phyloP scores from a whole-genome alignment of 345 rosid species.

The Lepidium didymum region DNA sequence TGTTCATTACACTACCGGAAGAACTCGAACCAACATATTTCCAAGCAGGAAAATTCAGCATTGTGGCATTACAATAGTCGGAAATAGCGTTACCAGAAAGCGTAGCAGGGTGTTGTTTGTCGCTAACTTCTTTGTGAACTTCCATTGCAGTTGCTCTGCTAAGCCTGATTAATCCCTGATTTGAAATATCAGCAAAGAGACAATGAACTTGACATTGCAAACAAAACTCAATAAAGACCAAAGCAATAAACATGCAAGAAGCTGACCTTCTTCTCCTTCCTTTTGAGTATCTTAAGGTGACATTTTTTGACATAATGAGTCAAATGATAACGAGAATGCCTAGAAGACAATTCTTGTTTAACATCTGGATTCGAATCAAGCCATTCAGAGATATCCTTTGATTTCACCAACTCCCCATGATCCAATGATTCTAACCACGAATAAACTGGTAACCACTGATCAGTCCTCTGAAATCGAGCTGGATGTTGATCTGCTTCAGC shows the following conservation, averaged over 20 bases:
- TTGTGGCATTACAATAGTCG: background rate
- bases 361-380: constrained; percentile 55
- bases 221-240: background rate
- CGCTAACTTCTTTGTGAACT: constrained; percentile 37
- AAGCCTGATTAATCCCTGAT: constrained; percentile 44
- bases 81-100: constrained; percentile 35
- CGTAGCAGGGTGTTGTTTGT: constrained; percentile 37
- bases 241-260: background rate
- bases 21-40: background rate
- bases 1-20: background rate
- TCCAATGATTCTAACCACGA: constrained; percentile 83
- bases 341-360: constrained; percentile 59
- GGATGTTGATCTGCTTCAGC: constrained; percentile 45
- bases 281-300: constrained; percentile 87
- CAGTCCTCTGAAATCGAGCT: constrained; percentile 82
- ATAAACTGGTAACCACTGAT: constrained; percentile 86
- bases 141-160: constrained; percentile 38
- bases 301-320: constrained; percentile 94
- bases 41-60: background rate
- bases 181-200: background rate
- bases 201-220: background rate
- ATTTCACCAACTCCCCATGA: constrained; percentile 68
- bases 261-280: constrained; percentile 69
- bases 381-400: constrained; percentile 87
- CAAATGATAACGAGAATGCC: constrained; percentile 87